Evolutionary conservation across 305 asterid species (phyloP).

Genomic region (Solanum hybrid): DNA sequence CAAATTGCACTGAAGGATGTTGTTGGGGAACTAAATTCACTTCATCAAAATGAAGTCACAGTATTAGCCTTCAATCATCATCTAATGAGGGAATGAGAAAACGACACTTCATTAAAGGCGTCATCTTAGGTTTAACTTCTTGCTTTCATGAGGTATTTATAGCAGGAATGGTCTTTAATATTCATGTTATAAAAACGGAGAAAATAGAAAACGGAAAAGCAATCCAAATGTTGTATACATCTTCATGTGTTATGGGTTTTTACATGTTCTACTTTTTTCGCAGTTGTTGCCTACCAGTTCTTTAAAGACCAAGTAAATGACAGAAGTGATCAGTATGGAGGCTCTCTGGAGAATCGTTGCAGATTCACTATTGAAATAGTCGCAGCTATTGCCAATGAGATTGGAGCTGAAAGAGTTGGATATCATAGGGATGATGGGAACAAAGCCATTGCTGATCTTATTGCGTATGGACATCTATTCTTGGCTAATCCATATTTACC

Average conservation of each 20-base stretch:
- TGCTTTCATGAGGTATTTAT: not conserved
- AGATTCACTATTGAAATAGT: conserved; percentile 23
- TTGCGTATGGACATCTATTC: conserved; percentile 26
- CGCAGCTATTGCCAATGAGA: conserved; percentile 3
- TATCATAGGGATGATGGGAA: conserved; percentile 22
- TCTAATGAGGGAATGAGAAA: not conserved
- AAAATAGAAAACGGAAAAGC: too few relatives aligned
- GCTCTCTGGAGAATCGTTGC: conserved; percentile 23
- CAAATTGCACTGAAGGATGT: not conserved
- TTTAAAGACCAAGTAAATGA: not conserved
- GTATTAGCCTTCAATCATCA: not conserved
- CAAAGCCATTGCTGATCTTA: conserved; percentile 18
- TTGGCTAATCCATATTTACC: not conserved
- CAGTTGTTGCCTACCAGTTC: not conserved
- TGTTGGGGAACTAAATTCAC: not conserved
- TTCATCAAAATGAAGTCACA: not conserved
- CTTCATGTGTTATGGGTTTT: not conserved
- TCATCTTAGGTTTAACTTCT: not conserved
- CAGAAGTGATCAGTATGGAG: conserved; percentile 23
- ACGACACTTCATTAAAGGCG: not conserved
- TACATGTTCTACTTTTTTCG: not conserved
- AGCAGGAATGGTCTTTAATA: not conserved
- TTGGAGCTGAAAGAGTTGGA: conserved; percentile 19
- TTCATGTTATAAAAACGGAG: not conserved
- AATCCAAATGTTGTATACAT: not conserved